Percentiles rank a stretch among this genome's conserved stretches.
Evolutionary conservation across 441 rosid genomes (phyloP).

Genomic region (Eruca vesicaria): DNA sequence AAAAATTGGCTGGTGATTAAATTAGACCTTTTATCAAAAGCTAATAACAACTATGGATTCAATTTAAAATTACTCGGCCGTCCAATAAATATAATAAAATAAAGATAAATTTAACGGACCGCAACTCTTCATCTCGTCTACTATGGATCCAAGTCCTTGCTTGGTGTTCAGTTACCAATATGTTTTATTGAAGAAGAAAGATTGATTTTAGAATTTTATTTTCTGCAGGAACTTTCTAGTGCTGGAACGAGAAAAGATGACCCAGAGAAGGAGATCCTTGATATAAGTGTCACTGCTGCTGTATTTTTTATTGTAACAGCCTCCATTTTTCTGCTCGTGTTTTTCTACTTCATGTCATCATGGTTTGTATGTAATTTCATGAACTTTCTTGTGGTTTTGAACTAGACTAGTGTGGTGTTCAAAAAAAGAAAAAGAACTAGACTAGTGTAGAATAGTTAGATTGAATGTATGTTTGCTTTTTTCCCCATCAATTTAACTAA

Average conservation of each 20-base stretch:
- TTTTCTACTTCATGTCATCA: constrained; percentile 91
- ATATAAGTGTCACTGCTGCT: constrained; percentile 87
- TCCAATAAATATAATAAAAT: no score
- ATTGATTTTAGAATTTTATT: not conserved
- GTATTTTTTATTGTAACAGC: constrained; percentile 80
- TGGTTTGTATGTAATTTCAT: constrained; percentile 77
- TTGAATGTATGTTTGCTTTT: not conserved
- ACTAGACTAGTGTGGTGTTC: constrained; percentile 10
- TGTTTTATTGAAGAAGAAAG: not conserved
- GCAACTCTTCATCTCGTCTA: no score
- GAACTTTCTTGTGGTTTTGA: not conserved
- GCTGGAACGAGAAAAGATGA: constrained; percentile 52
- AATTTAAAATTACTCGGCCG: no score
- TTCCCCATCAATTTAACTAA: not conserved
- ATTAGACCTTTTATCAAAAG: no score
- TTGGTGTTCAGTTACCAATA: not conserved
- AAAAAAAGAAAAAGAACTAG: no score
- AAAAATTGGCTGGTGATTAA: no score
- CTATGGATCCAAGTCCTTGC: not conserved
- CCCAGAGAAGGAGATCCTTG: constrained; percentile 56
- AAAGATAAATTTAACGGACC: no score
- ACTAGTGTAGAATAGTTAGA: not conserved
- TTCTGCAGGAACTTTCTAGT: constrained; percentile 32
- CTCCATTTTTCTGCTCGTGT: constrained; percentile 82
- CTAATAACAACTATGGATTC: no score